A percentile compares a stretch with the other conserved stretches of the same genome.
Evolutionary conservation across 805 yeast genomes (phyloP).

Genomic region (Wickerhamomyces canadensis): DNA sequence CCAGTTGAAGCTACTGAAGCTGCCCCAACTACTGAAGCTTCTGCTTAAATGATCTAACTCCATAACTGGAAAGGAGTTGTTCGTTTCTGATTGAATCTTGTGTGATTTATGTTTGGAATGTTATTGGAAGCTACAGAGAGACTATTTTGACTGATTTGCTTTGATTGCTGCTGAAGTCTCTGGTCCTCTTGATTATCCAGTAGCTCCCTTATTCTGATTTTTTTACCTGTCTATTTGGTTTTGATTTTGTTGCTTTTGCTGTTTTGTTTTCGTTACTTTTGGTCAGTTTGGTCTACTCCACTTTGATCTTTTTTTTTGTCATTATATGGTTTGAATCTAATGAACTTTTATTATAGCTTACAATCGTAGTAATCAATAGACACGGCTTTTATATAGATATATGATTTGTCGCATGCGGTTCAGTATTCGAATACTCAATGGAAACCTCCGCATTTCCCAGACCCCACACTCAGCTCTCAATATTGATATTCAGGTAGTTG

Average conservation of each 20-base stretch:
- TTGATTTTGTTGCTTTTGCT: neutral
- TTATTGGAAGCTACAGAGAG: no score
- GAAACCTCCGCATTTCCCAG: no score
- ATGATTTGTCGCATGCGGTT: no score
- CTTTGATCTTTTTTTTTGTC: neutral
- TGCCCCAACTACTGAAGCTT: conserved; percentile 8
- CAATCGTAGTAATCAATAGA: neutral
- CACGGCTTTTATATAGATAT: neutral
- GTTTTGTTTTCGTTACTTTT: neutral
- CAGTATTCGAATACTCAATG: no score
- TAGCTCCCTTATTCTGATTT: no score
- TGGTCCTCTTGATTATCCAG: no score
- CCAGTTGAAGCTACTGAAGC: conserved; percentile 10
- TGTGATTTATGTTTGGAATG: no score
- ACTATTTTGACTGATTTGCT: no score
- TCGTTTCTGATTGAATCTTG: no score
- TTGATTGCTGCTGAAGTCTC: no score
- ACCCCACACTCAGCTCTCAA: no score
- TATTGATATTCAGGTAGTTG: conserved; percentile 9
- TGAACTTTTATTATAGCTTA: neutral
- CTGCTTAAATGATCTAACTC: conserved; percentile 5
- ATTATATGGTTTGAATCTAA: conserved; percentile 2
- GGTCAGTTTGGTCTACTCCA: neutral
- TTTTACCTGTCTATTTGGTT: no score
- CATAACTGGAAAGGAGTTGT: neutral